phyloP scores from a whole-genome alignment of 805 yeast genomes.

The Yarrowia yakushimensis region DNA sequence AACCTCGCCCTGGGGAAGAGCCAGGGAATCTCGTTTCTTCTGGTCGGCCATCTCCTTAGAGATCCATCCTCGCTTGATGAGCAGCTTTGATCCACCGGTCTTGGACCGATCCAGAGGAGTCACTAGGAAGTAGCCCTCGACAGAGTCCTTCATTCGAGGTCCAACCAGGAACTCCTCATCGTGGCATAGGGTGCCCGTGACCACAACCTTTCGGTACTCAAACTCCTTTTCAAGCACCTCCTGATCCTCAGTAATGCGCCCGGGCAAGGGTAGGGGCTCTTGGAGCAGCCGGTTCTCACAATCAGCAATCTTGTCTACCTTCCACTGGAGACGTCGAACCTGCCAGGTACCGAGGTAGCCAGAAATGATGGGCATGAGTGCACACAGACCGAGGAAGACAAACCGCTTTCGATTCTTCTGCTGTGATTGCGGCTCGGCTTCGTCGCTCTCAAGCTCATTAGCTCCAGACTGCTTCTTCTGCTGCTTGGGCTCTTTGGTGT shows the following conservation, averaged over 20 bases:
- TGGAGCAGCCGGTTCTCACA: conserved; percentile 78
- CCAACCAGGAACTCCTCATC: conserved; percentile 88
- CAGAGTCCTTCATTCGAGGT: conserved; percentile 71
- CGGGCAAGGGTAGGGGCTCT: conserved; percentile 69
- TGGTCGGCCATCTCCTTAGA: conserved; percentile 57
- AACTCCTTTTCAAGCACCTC: conserved; percentile 56
- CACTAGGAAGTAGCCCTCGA: conserved; percentile 71
- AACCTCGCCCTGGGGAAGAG: conserved; percentile 70
- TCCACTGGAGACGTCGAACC: conserved; percentile 80
- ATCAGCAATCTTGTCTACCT: conserved; percentile 71
- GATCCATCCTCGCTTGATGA: conserved; percentile 93
- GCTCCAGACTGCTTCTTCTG: conserved; percentile 11
- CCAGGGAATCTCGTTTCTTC: conserved; percentile 53
- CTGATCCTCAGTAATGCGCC: conserved; percentile 47
- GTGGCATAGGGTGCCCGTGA: conserved; percentile 77
- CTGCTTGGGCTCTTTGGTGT: conserved; percentile 5
- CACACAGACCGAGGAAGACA: conserved; percentile 43
- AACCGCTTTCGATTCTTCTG: conserved; percentile 33
- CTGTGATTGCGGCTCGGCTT: conserved; percentile 7
- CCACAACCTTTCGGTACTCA: conserved; percentile 75
- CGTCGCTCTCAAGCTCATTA: conserved; percentile 22
- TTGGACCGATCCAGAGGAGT: conserved; percentile 68
- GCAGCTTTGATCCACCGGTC: conserved; percentile 62
- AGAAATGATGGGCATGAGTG: conserved; percentile 80
- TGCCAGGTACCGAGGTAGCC: conserved; percentile 94